Conservation (phyloP, 2,329 filamentous ascomycete species). For the Hypoxylon sp. region DNA sequence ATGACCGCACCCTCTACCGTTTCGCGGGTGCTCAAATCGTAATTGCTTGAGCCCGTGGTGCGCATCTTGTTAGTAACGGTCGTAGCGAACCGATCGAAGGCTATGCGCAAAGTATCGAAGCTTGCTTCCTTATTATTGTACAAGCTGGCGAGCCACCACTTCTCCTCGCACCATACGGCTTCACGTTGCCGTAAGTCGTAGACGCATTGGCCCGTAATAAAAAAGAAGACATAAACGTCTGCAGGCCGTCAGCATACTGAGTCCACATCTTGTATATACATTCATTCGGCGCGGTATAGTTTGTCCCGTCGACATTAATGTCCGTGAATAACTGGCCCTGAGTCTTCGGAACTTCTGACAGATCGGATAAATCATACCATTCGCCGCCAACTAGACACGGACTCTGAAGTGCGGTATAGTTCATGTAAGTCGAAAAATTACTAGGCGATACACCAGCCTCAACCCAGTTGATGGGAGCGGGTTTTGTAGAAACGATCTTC, state of each 20-base stretch:
- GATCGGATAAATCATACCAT: slow-evolving; percentile 34
- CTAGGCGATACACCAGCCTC: slow-evolving; percentile 20
- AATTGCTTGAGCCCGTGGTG: slow-evolving; percentile 35
- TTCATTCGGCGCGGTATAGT: slow-evolving; percentile 36
- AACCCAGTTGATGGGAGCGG: slow-evolving; percentile 34
- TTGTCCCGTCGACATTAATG: slow-evolving; percentile 37
- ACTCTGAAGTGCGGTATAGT: slow-evolving; percentile 39
- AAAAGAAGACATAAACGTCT: slow-evolving; percentile 16
- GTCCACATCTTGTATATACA: slow-evolving; percentile 42
- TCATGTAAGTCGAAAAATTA: slow-evolving; percentile 4
- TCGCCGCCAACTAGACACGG: slow-evolving; percentile 35
- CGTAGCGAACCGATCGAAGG: slow-evolving; percentile 39
- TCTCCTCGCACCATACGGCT: slow-evolving; percentile 23
- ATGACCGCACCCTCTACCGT: slow-evolving; percentile 25
- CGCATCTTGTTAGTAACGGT: slow-evolving; percentile 44
- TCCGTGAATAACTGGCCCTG: slow-evolving; percentile 23
- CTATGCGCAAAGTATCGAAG: slow-evolving; percentile 30
- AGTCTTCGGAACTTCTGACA: slow-evolving; percentile 24
- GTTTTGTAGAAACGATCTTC: slow-evolving; percentile 33
- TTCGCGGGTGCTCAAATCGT: slow-evolving; percentile 11
- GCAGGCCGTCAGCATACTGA: slow-evolving; percentile 22
- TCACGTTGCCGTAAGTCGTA: slow-evolving; percentile 29
- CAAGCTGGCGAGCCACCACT: slow-evolving; percentile 42
- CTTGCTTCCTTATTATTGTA: slow-evolving; percentile 32
- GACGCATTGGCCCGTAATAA: slow-evolving; percentile 27